Conservation (phyloP, 2,329 filamentous ascomycete genomes). For the Phialemoniopsis sp. region DNA sequence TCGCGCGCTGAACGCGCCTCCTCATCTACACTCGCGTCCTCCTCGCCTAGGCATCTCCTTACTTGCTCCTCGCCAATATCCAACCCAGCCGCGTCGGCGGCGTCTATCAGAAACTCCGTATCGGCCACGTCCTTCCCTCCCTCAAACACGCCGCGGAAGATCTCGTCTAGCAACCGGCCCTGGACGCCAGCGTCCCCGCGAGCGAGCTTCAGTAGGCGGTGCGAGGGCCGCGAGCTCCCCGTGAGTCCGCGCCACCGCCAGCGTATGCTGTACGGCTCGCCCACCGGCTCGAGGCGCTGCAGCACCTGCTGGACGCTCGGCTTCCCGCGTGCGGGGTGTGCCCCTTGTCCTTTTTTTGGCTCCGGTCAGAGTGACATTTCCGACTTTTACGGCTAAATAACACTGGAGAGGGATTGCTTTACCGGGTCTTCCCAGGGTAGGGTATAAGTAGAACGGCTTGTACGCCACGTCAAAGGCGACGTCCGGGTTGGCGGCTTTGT, state of each 20-base stretch:
- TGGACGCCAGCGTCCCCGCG: constrained; percentile 13
- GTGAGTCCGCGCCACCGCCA: constrained; percentile 35
- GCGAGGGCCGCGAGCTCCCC: constrained; percentile 39
- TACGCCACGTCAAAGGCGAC: constrained; percentile 41
- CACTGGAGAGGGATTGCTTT: too few species aligned
- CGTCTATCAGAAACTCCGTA: constrained; percentile 26
- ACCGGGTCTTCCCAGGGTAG: constrained; percentile 12
- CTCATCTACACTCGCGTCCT: constrained; percentile 19
- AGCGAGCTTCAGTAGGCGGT: constrained; percentile 41
- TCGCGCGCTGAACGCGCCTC: constrained; percentile 17
- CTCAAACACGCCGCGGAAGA: constrained; percentile 39
- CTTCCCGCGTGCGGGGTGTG: neutral
- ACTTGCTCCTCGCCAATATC: constrained; percentile 12
- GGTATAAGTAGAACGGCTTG: constrained; percentile 41
- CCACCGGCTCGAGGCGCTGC: constrained; percentile 24
- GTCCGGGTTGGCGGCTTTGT: constrained; percentile 31
- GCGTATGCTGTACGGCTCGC: constrained; percentile 27
- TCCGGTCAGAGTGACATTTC: too few species aligned
- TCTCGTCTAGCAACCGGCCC: constrained; percentile 28
- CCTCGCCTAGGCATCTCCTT: constrained; percentile 17
- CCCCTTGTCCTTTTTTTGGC: too few species aligned
- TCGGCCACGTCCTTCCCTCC: constrained; percentile 35
- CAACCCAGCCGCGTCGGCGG: constrained; percentile 24
- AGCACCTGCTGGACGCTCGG: constrained; percentile 11
- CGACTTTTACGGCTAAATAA: too few species aligned